A percentile compares a stretch with the other conserved stretches of the same genome.
Conservation (phyloP, 352 stramenopile genomes). For the Globisporangium perplexum region DNA sequence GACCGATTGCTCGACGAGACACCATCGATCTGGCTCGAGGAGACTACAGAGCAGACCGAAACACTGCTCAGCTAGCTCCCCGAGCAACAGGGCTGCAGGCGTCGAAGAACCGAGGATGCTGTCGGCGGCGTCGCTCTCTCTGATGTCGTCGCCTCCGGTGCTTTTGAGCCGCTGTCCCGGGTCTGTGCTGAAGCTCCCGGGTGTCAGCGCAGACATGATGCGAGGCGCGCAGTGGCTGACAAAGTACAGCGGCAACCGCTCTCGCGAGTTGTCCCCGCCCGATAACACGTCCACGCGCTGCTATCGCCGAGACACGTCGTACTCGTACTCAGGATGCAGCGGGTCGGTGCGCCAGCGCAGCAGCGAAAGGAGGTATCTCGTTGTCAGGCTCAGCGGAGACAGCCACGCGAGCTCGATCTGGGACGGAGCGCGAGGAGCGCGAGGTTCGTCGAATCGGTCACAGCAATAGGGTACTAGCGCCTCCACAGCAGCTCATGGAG, state of each 20-base stretch:
- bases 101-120: background rate
- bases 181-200: no score
- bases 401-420: constrained; percentile 8
- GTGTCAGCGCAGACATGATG: constrained; percentile 1
- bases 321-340: background rate
- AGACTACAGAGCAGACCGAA: background rate
- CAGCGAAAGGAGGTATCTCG: constrained; percentile 4
- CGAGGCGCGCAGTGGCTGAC: constrained; percentile 5
- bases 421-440: constrained; percentile 4
- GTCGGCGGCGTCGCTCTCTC: background rate
- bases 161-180: no score
- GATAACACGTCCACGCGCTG: background rate
- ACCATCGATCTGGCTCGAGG: background rate
- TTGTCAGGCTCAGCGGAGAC: background rate
- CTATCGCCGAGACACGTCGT: background rate
- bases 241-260: constrained; percentile 6
- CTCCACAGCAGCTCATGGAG: background rate
- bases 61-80: background rate
- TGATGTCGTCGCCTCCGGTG: background rate
- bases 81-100: background rate
- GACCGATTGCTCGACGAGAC: background rate
- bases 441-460: constrained; percentile 3
- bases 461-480: background rate
- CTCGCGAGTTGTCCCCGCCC: background rate
- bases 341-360: constrained; percentile 4